phyloP scores from a whole-genome alignment of 2,329 filamentous ascomycete genomes.

The Trichoderma polysporum region DNA sequence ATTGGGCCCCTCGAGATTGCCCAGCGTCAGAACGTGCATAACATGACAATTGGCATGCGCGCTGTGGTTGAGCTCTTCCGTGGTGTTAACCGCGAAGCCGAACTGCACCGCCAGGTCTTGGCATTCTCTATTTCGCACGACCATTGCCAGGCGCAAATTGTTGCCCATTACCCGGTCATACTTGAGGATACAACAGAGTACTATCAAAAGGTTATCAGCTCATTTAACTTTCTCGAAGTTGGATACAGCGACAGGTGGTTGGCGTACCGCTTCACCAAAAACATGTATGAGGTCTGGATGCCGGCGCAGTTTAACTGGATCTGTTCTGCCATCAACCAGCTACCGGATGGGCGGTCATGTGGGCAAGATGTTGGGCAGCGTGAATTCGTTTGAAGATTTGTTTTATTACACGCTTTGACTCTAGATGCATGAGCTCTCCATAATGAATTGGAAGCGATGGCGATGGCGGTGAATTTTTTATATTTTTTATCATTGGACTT shows the following conservation, averaged over 20 bases:
- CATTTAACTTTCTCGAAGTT: conserved; percentile 33
- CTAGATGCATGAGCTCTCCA: background rate
- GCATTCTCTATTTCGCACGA: conserved; percentile 43
- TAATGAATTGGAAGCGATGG: background rate
- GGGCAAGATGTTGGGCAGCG: background rate
- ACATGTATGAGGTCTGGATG: conserved; percentile 19
- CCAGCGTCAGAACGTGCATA: conserved; percentile 43
- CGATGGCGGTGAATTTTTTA: too few species aligned
- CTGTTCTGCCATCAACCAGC: conserved; percentile 19
- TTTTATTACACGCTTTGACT: background rate
- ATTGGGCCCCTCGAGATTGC: conserved; percentile 41
- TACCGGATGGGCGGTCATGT: background rate
- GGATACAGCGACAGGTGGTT: conserved; percentile 5
- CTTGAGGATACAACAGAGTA: conserved; percentile 36
- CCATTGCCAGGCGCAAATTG: conserved; percentile 36
- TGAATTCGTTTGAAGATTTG: background rate
- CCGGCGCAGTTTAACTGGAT: conserved; percentile 16
- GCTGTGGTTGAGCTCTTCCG: conserved; percentile 42
- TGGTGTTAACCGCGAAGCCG: conserved; percentile 35
- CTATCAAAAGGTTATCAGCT: conserved; percentile 39
- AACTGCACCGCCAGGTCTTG: conserved; percentile 43
- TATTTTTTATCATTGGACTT: background rate
- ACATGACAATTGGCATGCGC: conserved; percentile 41
- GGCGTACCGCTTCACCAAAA: conserved; percentile 15
- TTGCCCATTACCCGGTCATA: conserved; percentile 43